Percentiles rank a stretch among this genome's conserved stretches.
Evolutionary conservation across 2,329 filamentous ascomycete species (phyloP).

Genomic region (Fusarium brachygibbosum): DNA sequence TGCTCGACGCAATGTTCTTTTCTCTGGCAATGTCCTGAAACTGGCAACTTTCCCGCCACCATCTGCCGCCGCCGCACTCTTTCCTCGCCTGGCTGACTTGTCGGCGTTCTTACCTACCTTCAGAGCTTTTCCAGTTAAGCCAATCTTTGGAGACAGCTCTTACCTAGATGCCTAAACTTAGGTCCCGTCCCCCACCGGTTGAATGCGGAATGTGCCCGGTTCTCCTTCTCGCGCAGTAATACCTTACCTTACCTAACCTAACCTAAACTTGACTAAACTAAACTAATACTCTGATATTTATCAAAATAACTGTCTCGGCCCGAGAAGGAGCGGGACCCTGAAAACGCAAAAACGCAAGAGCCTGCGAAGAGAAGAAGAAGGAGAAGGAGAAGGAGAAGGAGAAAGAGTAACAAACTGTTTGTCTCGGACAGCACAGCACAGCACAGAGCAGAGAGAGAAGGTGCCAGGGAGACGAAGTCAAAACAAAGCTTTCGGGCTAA

Average conservation of each 20-base stretch:
- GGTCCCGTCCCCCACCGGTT: conserved; percentile 11
- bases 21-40: conserved; percentile 25
- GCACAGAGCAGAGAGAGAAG: neutral
- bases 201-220: conserved; percentile 22
- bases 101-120: neutral
- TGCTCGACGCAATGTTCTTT: conserved; percentile 17
- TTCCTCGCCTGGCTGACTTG: conserved; percentile 14
- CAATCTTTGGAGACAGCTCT: conserved; percentile 9
- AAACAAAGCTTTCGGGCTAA: conserved; percentile 30
- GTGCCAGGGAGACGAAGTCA: conserved; percentile 15
- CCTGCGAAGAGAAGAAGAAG: conserved; percentile 1
- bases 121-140: conserved; percentile 1
- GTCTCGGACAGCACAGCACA: conserved; percentile 2
- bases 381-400: neutral
- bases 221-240: neutral
- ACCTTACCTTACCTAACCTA: conserved; percentile 6
- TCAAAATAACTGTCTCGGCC: conserved; percentile 36
- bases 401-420: neutral
- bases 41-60: conserved; percentile 28
- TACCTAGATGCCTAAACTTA: neutral
- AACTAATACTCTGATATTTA: conserved; percentile 15
- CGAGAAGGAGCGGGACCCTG: conserved; percentile 38
- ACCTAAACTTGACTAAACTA: conserved; percentile 8
- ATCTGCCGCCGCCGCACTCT: conserved; percentile 9
- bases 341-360: conserved; percentile 29